Evolutionary conservation across 129 eudicot species (phyloP).

Genomic region (Pittosporum tobira): DNA sequence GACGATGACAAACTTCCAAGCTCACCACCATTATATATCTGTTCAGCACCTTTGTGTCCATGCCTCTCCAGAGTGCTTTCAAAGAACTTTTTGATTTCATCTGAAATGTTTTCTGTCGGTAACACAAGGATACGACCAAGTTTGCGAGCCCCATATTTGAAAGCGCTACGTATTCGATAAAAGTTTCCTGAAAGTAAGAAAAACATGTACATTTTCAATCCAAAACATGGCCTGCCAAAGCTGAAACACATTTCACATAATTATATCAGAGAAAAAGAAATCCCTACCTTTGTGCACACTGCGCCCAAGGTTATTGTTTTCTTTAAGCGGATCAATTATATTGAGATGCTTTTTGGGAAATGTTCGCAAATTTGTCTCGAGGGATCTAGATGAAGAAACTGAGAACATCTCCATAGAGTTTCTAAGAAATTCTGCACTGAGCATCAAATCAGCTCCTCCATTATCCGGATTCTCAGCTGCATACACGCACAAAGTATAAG

Average conservation of each 20-base stretch:
- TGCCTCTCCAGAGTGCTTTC: conserved; percentile 59
- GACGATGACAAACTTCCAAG: conserved; percentile 21
- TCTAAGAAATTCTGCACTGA: conserved; percentile 31
- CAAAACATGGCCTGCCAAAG: not conserved
- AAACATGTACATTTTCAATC: not conserved
- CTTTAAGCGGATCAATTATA: conserved; percentile 79
- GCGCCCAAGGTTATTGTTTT: conserved; percentile 82
- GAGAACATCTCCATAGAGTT: conserved; percentile 40
- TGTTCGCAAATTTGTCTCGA: conserved; percentile 18
- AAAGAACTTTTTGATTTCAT: conserved; percentile 52
- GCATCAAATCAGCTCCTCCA: conserved; percentile 21
- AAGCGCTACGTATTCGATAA: conserved; percentile 77
- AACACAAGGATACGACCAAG: conserved; percentile 53
- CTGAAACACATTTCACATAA: too few relatives aligned
- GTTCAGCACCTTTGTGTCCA: conserved; percentile 22
- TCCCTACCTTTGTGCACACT: conserved; percentile 59
- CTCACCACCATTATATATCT: conserved; percentile 18
- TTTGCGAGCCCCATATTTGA: conserved; percentile 72
- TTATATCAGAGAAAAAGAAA: not conserved
- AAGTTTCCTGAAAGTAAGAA: conserved; percentile 45
- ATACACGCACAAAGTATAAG: not conserved
- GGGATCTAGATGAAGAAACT: conserved; percentile 30
- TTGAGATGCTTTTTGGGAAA: conserved; percentile 55
- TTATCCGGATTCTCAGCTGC: conserved; percentile 44
- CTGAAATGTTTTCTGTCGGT: conserved; percentile 36